Percentiles rank a stretch among this genome's conserved stretches.
Evolutionary conservation across 1,284 basidiomycete genomes (phyloP).

Genomic region (Cronartium ribicola): DNA sequence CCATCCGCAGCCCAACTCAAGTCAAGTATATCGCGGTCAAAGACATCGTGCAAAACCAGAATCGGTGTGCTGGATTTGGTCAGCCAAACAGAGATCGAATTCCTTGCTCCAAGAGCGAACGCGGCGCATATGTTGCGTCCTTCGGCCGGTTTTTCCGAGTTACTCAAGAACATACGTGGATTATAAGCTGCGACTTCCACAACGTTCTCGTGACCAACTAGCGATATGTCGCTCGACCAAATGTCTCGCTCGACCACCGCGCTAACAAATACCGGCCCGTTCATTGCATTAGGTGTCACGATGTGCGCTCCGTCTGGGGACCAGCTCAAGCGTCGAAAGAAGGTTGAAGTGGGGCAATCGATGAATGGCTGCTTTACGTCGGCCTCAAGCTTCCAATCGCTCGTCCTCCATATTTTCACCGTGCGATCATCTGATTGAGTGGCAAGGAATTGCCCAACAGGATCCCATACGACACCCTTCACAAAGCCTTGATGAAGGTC

Average conservation of each 20-base stretch:
- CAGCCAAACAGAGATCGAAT: conserved; percentile 73
- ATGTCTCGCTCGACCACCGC: conserved; percentile 82
- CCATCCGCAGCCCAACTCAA: conserved; percentile 91
- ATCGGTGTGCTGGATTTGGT: conserved; percentile 83
- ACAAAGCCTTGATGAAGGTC: conserved; percentile 92
- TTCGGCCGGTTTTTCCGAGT: conserved; percentile 61
- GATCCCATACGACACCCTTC: conserved; percentile 98
- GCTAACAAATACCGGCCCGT: conserved; percentile 94
- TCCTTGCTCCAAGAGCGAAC: conserved; percentile 81
- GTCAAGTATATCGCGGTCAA: conserved; percentile 91
- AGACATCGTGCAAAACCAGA: conserved; percentile 86
- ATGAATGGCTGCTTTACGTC: conserved; percentile 84
- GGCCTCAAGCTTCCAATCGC: conserved; percentile 80
- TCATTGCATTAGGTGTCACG: conserved; percentile 93
- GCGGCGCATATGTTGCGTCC: conserved; percentile 74
- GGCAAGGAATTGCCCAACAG: conserved; percentile 89
- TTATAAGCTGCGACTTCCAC: conserved; percentile 94
- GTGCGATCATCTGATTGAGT: conserved; percentile 92
- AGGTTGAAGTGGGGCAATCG: conserved; percentile 88
- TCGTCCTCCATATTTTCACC: conserved; percentile 93
- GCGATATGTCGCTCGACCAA: conserved; percentile 82
- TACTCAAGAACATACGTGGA: conserved; percentile 80
- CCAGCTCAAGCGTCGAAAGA: conserved; percentile 92
- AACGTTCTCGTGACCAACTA: conserved; percentile 96
- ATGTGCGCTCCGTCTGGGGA: conserved; percentile 98